phyloP scores from a whole-genome alignment of 768 basidiomycete species.

The Pleurotus platypus region DNA sequence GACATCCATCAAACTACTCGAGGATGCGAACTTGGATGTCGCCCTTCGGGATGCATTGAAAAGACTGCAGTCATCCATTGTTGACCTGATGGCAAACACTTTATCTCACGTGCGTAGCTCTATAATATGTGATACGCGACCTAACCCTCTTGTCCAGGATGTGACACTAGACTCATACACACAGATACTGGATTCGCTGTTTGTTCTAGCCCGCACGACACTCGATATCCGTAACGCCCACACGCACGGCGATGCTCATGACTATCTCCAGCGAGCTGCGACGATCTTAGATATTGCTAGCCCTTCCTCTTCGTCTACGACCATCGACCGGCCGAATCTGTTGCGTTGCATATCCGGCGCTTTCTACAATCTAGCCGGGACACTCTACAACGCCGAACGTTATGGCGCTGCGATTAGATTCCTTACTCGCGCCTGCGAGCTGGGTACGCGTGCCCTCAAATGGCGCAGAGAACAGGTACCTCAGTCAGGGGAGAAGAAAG shows the following conservation, averaged over 20 bases:
- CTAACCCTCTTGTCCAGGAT: conserved; percentile 9
- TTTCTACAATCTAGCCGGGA: conserved; percentile 64
- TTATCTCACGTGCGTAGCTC: conserved; percentile 24
- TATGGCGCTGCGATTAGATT: conserved; percentile 68
- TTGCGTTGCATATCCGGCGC: conserved; percentile 69
- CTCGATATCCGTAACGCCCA: conserved; percentile 37
- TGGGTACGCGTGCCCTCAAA: conserved; percentile 47
- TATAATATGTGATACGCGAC: neutral
- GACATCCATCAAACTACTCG: conserved; percentile 43
- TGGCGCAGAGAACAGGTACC: conserved; percentile 15
- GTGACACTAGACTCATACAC: conserved; percentile 28
- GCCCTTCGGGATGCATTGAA: conserved; percentile 11
- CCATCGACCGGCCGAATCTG: conserved; percentile 45
- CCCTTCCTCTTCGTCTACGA: conserved; percentile 2
- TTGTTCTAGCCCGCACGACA: conserved; percentile 45
- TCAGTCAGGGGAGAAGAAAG: conserved; percentile 23
- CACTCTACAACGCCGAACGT: conserved; percentile 63
- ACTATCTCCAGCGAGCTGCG: conserved; percentile 42
- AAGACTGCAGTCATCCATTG: conserved; percentile 33
- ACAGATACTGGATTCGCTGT: conserved; percentile 50
- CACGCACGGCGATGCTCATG: conserved; percentile 43
- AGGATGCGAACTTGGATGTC: conserved; percentile 18
- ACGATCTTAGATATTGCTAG: conserved; percentile 23
- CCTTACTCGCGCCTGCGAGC: conserved; percentile 52
- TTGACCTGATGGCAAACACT: conserved; percentile 24